Base-by-base conservation (phyloP, 495 filamentous ascomycete genomes). In the Lentithecium fluviatile region DNA sequence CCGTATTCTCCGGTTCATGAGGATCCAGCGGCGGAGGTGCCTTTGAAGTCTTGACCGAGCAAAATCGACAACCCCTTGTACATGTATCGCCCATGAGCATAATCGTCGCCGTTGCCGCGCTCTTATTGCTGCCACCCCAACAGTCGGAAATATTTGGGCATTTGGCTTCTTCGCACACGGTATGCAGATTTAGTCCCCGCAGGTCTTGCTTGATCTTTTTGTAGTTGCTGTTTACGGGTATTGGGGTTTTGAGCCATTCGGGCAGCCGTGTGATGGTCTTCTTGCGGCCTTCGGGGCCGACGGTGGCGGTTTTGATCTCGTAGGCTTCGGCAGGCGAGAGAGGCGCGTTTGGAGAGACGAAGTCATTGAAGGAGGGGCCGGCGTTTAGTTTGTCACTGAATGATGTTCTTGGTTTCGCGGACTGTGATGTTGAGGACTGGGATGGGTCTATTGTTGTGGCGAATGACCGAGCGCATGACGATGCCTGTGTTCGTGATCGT, bases 51-150 rank as follows among this genome's bases (percentile, higher is more conserved):
- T 97, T 97, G 47, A 98, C 94, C 58, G 84, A 88, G 80, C 94
- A 98, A 80, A 98, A 98, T 42, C 95, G 85, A 74, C 94, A 98
- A 20, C 94, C 94, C 25, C 94, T 86, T 8, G 94, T 98, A 76
- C 94, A 98, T 6, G 94, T 97, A 70, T 98, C 94, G 62, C 94
- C 94, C 93, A 97, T 97, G 6, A 97, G 79, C 95, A 98, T 97
- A 76, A 98, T 97, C 8, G 94, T 98, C 0, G 95, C 94, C 24
- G 94, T 98, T 1, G 95, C 95, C 21, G 90, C 85, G 48, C 85
- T 82, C 76, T 96, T 96, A 73, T 88, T 83, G 66, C 76, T 81
- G 34, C 94, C 94, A 56, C 94, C 94, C 94, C 94, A 98, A 79
- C 94, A 98, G 72, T 96, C 91, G 62, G 87, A 90, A 51, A 98